Base-by-base conservation (phyloP, 345 rosid genomes). In the Boechera stricta region DNA sequence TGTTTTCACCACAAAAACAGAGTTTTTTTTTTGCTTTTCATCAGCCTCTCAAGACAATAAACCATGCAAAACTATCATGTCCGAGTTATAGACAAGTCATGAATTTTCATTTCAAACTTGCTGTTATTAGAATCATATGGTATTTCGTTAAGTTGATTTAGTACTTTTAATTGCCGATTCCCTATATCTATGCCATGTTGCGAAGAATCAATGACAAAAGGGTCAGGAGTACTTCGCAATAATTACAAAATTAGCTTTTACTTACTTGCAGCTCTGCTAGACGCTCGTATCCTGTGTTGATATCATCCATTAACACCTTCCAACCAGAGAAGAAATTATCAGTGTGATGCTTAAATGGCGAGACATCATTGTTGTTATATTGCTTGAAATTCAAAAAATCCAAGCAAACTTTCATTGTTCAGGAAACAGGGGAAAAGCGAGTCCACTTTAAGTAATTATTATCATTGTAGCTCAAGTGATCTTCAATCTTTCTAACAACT, bases 261-360 rank as follows among this genome's bases (percentile, higher is more conserved):
- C 67, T 73, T 76, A 94, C 96, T 91, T 91, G 97, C 59, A 90
- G 68, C 76, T 90, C 97, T 12, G 94, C 89, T 75, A 91, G 93
- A 76, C 96, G 96, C 85, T 91, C 97, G 5, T 86, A 87, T 61
- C 98, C 98, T 5, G 91, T 85, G 82, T 91, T 94, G 72, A 87
- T 87, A 75, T 90, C 97, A 85, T 94, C 97, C 89, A 87, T 84
- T 81, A 90, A 85, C 77, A 94, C 94, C 97, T 91, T 84, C 66
- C 76, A 69, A 35, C 67, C 82, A 88, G 29, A 77, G 5, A 72
- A 1, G 24, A 52, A 6, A 39, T 61, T 41, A 67, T 81, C 70
- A 82, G 36, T 68, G 6, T 36, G 35, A 58, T 62, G 61, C 35
- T 10, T 32, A 29, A 60, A 44, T 61, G 31, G 11, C 12, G 2